Evolutionary conservation across 441 rosid species (phyloP).

Genomic region (Croton laevigatus): DNA sequence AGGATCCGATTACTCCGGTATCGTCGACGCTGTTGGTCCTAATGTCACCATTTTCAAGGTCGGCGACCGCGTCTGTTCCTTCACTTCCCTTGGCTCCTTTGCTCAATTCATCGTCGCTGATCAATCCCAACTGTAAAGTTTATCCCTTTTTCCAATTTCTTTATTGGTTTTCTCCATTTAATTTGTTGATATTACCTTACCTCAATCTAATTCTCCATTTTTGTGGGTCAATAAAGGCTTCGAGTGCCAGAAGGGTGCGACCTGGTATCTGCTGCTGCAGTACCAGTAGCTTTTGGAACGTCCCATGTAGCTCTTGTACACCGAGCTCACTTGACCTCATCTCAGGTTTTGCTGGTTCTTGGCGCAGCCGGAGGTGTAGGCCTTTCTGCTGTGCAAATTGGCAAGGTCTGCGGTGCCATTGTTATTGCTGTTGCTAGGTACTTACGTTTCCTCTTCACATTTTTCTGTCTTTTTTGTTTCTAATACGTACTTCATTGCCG

Average conservation of each 20-base stretch:
- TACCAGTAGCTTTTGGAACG: conserved; percentile 92
- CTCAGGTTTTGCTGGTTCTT: conserved; percentile 84
- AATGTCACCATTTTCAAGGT: conserved; percentile 55
- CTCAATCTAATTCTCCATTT: not conserved
- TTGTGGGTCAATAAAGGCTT: conserved; percentile 32
- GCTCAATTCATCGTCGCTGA: conserved; percentile 83
- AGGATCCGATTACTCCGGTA: conserved; percentile 89
- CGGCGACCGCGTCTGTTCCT: conserved; percentile 77
- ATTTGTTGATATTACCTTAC: not conserved
- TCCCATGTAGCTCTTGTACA: conserved; percentile 93
- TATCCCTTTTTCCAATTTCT: not conserved
- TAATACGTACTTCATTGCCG: not conserved
- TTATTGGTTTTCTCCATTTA: not conserved
- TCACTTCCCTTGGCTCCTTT: conserved; percentile 61
- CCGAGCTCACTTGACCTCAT: conserved; percentile 67
- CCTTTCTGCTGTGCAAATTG: conserved; percentile 88
- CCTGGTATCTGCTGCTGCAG: conserved; percentile 76
- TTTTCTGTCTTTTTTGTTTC: too few relatives aligned
- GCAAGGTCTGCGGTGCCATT: conserved; percentile 74
- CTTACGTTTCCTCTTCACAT: not conserved
- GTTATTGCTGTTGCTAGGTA: conserved; percentile 92
- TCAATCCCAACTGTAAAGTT: conserved; percentile 52
- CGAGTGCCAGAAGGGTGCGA: conserved; percentile 80
- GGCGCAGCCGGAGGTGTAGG: conserved; percentile 99
- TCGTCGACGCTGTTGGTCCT: conserved; percentile 63